Base-by-base conservation (phyloP, 2,329 filamentous ascomycete genomes). In the Pyrenophora teres region DNA sequence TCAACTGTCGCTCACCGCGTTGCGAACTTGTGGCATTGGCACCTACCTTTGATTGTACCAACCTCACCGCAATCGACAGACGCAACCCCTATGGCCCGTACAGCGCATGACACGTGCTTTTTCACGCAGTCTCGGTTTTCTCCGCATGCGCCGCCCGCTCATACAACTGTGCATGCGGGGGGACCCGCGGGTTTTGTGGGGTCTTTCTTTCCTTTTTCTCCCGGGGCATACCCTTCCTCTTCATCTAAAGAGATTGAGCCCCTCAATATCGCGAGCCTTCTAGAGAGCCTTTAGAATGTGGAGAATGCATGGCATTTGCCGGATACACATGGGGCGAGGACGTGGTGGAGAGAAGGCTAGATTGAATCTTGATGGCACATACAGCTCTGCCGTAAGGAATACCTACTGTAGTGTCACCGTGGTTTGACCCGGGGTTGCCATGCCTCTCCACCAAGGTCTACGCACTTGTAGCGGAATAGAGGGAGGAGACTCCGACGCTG, bases 391-490 rank as follows among this genome's bases (percentile, higher is more conserved):
- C 61, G 60, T 46, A 39, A 52, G 46, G 32, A 30, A 30, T 15
- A 55, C 58, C 67, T 15, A 55, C 58, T 68, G 65, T 48, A 36
- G 67, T 67, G 58, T 52, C 47, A 68, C 64, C 50, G 54, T 54
- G 40, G 35, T 52, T 58, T 54, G 43, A 59, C 64, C 65, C 70
- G 64, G 65, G 53, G 66, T 60, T 36, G 23, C 52, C 59, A 32
- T 37, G 57, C 57, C 57, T 57, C 45, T 45, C 30, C 56, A 42
- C 49, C 56, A 51, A 53, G 23, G 50, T 56, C 49, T 52, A 45
- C 54, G 49, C 57, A 53, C 43, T 56, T 50, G 48, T 51, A 57
- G 41, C 68, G 68, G 68, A 65, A 55, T 54, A 57, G 57, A 65
- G 60, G 62, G 61, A 61, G 60, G 36, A 37, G 40, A 47, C 57